Evolutionary conservation across 2,329 filamentous ascomycete species (phyloP).

Genomic region (Coccinonectria pachysandricola): DNA sequence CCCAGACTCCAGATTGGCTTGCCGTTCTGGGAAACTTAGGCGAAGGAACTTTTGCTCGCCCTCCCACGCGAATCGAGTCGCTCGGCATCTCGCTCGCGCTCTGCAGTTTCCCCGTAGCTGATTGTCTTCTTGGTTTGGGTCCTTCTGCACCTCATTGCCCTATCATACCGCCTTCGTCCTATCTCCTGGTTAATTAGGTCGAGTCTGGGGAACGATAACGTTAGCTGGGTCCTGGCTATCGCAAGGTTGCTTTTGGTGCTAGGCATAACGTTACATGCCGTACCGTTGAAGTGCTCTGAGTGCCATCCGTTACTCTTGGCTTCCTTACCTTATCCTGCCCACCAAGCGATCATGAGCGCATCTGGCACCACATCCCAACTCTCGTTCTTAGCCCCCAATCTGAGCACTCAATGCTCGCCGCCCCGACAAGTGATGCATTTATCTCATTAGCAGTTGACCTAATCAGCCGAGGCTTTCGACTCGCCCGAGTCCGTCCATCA

Average conservation of each 20-base stretch:
- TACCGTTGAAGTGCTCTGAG: too few species aligned
- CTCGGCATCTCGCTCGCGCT: too few species aligned
- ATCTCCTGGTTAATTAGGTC: constrained; percentile 20
- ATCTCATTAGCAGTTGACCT: too few species aligned
- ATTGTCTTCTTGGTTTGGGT: constrained; percentile 11
- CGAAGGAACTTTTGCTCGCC: constrained; percentile 32
- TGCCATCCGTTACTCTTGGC: too few species aligned
- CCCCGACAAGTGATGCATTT: constrained; percentile 28
- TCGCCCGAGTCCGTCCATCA: constrained; percentile 27
- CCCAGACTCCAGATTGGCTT: constrained; percentile 23
- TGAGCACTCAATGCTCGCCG: constrained; percentile 23
- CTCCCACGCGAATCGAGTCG: constrained; percentile 22
- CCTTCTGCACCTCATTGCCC: constrained; percentile 14
- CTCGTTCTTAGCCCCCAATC: constrained; percentile 22
- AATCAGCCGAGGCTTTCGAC: constrained; percentile 28
- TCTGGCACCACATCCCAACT: constrained; percentile 22
- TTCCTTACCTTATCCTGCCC: too few species aligned
- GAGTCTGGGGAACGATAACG: constrained; percentile 26
- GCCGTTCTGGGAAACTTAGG: constrained; percentile 26
- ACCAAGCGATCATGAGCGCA: constrained; percentile 27
- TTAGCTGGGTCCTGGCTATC: constrained; percentile 18
- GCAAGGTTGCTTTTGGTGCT: too few species aligned
- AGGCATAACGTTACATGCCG: too few species aligned
- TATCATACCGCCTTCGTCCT: constrained; percentile 18
- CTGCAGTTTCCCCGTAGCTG: too few species aligned